A percentile compares a stretch with the other conserved stretches of the same genome.
phyloP scores from a whole-genome alignment of 352 stramenopile species.

The Phytophthora pseudosyringae region DNA sequence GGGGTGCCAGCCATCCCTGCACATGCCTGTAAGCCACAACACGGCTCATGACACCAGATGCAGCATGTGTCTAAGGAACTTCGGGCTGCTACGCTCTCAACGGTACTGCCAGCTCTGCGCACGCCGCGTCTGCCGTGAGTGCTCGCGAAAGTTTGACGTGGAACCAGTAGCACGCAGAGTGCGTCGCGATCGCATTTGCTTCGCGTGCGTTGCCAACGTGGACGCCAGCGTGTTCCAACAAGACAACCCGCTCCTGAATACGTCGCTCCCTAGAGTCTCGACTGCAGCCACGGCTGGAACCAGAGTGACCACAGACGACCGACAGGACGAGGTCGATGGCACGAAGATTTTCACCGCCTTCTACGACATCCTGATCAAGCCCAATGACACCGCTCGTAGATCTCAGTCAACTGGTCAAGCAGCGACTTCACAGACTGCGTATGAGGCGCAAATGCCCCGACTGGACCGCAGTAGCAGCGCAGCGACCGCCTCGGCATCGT shows the following conservation, averaged over 20 bases:
- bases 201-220: constrained; percentile 59
- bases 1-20: constrained; percentile 55
- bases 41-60: constrained; percentile 42
- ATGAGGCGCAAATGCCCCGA: constrained; percentile 25
- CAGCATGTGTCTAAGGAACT: constrained; percentile 54
- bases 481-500: constrained; percentile 26
- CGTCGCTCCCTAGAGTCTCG: constrained; percentile 25
- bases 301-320: constrained; percentile 1
- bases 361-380: constrained; percentile 33
- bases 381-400: constrained; percentile 2
- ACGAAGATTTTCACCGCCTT: constrained; percentile 35
- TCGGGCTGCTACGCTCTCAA: constrained; percentile 60
- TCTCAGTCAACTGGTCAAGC: constrained; percentile 17
- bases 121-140: constrained; percentile 64
- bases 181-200: constrained; percentile 68
- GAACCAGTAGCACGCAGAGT: constrained; percentile 54
- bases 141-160: constrained; percentile 74
- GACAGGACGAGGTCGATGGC: constrained; percentile 6
- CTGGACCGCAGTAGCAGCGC: constrained; percentile 38
- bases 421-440: constrained; percentile 1
- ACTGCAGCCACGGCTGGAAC: constrained; percentile 7
- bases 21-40: constrained; percentile 39
- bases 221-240: constrained; percentile 54
- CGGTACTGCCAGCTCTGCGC: constrained; percentile 75
- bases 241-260: constrained; percentile 33